Conservation (phyloP, 768 basidiomycete genomes). For the Cystobasidium ongulense region DNA sequence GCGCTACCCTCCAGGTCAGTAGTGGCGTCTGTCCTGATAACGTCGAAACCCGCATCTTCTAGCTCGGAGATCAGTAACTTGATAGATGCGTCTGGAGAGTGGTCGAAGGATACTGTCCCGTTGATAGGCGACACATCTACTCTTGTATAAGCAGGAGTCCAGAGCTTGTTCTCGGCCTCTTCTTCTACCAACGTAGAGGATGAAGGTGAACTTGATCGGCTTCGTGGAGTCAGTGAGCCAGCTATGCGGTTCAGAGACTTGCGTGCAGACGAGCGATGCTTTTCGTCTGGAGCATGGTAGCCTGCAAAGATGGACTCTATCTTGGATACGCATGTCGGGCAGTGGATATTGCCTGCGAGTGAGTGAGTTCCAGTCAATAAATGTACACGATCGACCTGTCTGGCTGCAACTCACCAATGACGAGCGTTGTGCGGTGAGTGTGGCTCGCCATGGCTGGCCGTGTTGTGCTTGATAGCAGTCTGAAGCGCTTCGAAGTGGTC, state of each 20-base stretch:
- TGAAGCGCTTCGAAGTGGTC: too few relatives aligned
- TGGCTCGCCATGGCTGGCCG: background rate
- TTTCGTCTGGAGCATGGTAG: background rate
- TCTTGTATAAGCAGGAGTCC: background rate
- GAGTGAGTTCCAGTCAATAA: background rate
- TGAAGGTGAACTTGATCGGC: background rate
- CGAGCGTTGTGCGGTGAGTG: background rate
- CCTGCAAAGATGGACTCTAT: conserved; percentile 21
- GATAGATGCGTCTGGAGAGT: background rate
- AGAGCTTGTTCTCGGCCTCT: background rate
- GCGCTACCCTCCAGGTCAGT: background rate
- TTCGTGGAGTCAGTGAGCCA: background rate
- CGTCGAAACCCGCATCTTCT: conserved; percentile 29
- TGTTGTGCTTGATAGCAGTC: background rate
- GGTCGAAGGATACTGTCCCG: conserved; percentile 27
- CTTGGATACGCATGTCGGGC: conserved; percentile 28
- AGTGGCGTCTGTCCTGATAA: background rate
- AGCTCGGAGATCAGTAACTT: conserved; percentile 1
- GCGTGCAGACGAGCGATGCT: background rate
- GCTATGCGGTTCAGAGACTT: background rate
- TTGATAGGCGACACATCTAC: conserved; percentile 15
- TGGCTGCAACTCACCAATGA: conserved; percentile 5
- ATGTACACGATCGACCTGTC: background rate
- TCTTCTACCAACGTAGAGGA: background rate
- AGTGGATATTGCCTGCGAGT: conserved; percentile 23